These are phyloP conservation scores for Panaeolus papilionaceus DNA, from an alignment of 768 basidiomycete genomes.

Conservation along the genomic window DNA sequence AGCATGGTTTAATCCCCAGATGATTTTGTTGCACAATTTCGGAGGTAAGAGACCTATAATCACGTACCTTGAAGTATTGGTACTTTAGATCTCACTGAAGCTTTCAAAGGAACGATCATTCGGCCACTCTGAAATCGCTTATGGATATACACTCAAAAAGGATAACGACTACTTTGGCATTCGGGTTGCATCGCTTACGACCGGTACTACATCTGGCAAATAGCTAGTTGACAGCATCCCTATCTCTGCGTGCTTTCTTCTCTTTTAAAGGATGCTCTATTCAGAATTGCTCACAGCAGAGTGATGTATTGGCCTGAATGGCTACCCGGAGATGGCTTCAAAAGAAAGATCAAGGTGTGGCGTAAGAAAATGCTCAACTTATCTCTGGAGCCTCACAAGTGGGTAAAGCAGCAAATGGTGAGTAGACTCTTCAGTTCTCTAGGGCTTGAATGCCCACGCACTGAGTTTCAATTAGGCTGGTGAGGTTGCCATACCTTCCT, in stretches of 20 bases:
- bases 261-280: not conserved
- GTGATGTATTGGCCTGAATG: slow-evolving; percentile 1
- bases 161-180: not conserved
- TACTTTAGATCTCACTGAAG: no score
- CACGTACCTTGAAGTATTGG: no score
- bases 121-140: no score
- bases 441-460: no score
- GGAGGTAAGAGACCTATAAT: not conserved
- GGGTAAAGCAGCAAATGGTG: not conserved
- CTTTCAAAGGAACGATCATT: not conserved
- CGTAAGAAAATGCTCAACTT: not conserved
- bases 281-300: not conserved
- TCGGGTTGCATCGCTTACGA: not conserved
- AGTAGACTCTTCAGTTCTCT: not conserved
- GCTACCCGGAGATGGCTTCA: not conserved
- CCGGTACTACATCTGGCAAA: not conserved
- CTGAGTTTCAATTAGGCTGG: not conserved
- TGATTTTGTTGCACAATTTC: not conserved
- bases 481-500: not conserved
- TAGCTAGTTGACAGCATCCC: not conserved
- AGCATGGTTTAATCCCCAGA: not conserved
- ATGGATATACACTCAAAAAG: no score
- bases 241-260: not conserved
- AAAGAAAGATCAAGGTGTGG: not conserved
- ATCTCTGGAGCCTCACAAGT: not conserved